Conservation (phyloP, 495 filamentous ascomycete species). For the Aspergillus avenaceus region DNA sequence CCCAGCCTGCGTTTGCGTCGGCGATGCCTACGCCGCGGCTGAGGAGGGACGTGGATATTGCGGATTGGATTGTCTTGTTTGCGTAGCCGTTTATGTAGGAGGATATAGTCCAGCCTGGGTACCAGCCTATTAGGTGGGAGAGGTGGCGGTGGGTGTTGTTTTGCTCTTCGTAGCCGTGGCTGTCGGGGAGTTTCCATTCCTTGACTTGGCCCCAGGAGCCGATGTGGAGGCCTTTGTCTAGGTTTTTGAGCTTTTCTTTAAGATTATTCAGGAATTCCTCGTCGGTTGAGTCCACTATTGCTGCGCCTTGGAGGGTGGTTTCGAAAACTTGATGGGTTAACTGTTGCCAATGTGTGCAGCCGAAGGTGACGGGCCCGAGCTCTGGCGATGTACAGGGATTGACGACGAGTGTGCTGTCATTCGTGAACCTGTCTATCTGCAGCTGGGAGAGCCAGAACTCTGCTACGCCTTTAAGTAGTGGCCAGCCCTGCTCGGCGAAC, state of each 20-base stretch:
- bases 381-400: conserved; percentile 51
- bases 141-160: conserved; percentile 50
- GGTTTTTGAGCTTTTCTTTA: conserved; percentile 17
- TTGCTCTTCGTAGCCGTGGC: conserved; percentile 29
- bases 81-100: neutral
- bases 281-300: conserved; percentile 19
- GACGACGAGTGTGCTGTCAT: conserved; percentile 47
- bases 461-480: conserved; percentile 43
- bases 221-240: conserved; percentile 46
- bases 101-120: conserved; percentile 40
- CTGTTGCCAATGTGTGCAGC: conserved; percentile 48
- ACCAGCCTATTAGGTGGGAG: conserved; percentile 50
- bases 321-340: conserved; percentile 42
- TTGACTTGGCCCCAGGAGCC: conserved; percentile 44
- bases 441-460: conserved; percentile 46
- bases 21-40: conserved; percentile 33
- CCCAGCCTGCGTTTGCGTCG: conserved; percentile 51
- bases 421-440: conserved; percentile 37
- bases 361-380: conserved; percentile 50
- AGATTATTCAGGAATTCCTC: conserved; percentile 23
- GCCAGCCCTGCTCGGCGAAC: conserved; percentile 38
- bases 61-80: conserved; percentile 16
- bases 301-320: conserved; percentile 25
- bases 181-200: conserved; percentile 45
- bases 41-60: conserved; percentile 36